phyloP scores from a whole-genome alignment of 176 grass and related monocot genomes.

The Eragrostis nindensis region DNA sequence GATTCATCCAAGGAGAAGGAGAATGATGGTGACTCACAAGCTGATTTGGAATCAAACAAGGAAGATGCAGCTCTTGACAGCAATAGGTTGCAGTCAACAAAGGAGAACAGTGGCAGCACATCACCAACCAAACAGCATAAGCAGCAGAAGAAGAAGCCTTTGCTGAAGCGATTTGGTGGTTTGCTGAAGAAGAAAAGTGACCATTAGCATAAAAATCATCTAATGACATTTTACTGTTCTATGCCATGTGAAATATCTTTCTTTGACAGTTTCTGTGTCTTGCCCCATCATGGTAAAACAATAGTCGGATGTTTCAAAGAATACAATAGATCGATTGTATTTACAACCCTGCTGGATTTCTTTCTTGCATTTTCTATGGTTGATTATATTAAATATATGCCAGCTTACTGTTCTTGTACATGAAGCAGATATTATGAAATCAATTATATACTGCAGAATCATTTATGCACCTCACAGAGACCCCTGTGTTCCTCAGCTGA shows the following conservation, averaged over 20 bases:
- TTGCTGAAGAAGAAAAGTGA: slow-evolving; percentile 84
- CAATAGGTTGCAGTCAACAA: slow-evolving; percentile 41
- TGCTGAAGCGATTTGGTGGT: slow-evolving; percentile 78
- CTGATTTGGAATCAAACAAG: slow-evolving; percentile 64
- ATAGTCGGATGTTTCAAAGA: slow-evolving; percentile 45
- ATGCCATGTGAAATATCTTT: slow-evolving; percentile 45
- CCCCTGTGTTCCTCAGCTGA: slow-evolving; percentile 34
- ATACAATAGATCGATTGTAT: slow-evolving; percentile 48
- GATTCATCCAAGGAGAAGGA: slow-evolving; percentile 55
- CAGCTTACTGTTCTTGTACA: slow-evolving; percentile 25
- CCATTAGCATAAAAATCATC: slow-evolving; percentile 54
- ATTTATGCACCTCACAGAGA: not conserved
- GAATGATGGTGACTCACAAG: slow-evolving; percentile 46
- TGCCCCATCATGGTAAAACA: slow-evolving; percentile 33
- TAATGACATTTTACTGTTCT: slow-evolving; percentile 35
- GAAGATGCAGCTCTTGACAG: slow-evolving; percentile 48
- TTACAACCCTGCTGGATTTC: slow-evolving; percentile 31
- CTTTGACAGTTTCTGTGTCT: slow-evolving; percentile 42
- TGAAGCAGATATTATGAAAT: slow-evolving; percentile 5
- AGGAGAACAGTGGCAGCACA: slow-evolving; percentile 32
- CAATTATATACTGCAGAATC: not conserved
- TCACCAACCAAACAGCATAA: slow-evolving; percentile 60
- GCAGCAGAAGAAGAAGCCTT: slow-evolving; percentile 85
- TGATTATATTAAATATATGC: slow-evolving; percentile 38
- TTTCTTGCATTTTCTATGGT: slow-evolving; percentile 38